Evolutionary conservation across 164 flowering plant genomes (phyloP).

Genomic region (Annona cherimola): DNA sequence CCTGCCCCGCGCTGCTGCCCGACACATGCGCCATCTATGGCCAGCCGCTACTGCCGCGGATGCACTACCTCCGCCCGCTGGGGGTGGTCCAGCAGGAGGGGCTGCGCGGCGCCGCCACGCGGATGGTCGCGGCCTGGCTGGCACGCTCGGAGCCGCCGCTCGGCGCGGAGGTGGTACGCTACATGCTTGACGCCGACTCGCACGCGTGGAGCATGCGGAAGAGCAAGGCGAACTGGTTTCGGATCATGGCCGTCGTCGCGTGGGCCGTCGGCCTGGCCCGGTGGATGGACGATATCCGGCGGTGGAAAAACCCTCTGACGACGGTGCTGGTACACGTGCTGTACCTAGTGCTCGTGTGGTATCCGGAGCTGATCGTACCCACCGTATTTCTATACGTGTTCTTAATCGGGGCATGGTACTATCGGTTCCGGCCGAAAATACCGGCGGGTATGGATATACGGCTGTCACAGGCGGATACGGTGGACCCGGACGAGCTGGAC

Average conservation of each 20-base stretch:
- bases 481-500: slow-evolving; percentile 85
- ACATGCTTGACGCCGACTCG: slow-evolving; percentile 91
- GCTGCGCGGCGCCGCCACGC: slow-evolving; percentile 66
- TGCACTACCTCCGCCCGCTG: slow-evolving; percentile 91
- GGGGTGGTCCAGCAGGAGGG: slow-evolving; percentile 93
- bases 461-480: slow-evolving; percentile 69
- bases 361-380: slow-evolving; percentile 90
- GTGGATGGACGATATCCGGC: slow-evolving; percentile 68
- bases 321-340: slow-evolving; percentile 75
- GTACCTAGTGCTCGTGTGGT: slow-evolving; percentile 91
- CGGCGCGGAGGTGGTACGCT: slow-evolving; percentile 82
- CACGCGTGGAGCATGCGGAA: slow-evolving; percentile 91
- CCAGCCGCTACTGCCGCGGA: slow-evolving; percentile 75
- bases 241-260: slow-evolving; percentile 72
- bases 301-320: slow-evolving; percentile 78
- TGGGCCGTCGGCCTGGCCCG: slow-evolving; percentile 75
- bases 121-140: slow-evolving; percentile 77
- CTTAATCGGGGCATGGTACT: slow-evolving; percentile 85
- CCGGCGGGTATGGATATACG: slow-evolving; percentile 87
- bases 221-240: slow-evolving; percentile 89
- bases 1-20: slow-evolving; percentile 64
- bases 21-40: slow-evolving; percentile 71
- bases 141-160: slow-evolving; percentile 83
- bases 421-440: slow-evolving; percentile 70
- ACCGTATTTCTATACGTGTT: slow-evolving; percentile 72